Evolutionary conservation across 176 grass and related monocot species (phyloP), one percentile per base, ranked within the genome.

Genomic region (Carex parvula): DNA sequence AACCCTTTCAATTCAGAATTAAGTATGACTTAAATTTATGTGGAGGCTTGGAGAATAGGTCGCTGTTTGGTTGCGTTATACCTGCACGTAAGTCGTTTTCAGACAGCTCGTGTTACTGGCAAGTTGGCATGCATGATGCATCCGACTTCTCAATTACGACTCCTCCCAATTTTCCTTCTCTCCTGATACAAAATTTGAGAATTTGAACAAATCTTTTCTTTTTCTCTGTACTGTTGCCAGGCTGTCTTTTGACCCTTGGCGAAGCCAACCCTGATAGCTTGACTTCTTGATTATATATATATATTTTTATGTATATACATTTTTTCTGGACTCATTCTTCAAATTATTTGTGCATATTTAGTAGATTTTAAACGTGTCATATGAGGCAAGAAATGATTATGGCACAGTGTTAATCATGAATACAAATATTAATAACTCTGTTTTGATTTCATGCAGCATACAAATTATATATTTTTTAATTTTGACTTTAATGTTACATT

Each of bases 81-180:
- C 8, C 41, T 14, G 15, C 62, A 83, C 42, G 62, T 37, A 83
- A 83, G 63, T 83, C 81, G 81, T 66, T 83, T 65, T 69, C 64
- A 6, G 35, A 83, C 81, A 83, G 81, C 81, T 83, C 4, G 22
- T 53, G 20, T 67, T 81, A 42, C 79, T 63, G 41, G 18, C 15
- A 81, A 81, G 60, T 81, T 33, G 77, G 32, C 17, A 60, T 80
- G 52, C 46, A 81, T 16, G 8, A 60, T 80, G 52, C 46, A 81
- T 16, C 17, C 39, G 33, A 82, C 32, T 65, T 64, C 61, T 66
- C 3, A 52, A 3, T 64, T 48, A 82, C 33, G 35, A 35, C 80
- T 9, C 69, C 15, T 17, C 16, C 4, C 5, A 53, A 30, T 64
- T 69, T 50, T 6, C 13, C 62, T 83, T 83, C 39, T 48, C n/a